phyloP scores from a whole-genome alignment of 2,329 filamentous ascomycete genomes.

The Aspergillus neoniger region DNA sequence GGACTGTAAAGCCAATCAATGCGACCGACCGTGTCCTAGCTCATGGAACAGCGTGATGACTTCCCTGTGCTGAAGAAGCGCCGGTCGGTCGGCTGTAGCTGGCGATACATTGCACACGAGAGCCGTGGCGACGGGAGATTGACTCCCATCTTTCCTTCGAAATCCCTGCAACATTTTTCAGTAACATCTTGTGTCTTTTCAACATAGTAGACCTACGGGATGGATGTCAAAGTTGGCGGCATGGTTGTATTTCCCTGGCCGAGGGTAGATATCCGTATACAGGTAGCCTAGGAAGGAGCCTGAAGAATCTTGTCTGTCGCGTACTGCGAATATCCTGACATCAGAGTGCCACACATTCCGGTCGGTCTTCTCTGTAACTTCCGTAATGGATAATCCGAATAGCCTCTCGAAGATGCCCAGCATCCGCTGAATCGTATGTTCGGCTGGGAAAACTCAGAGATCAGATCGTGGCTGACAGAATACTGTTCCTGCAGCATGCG shows the following conservation, averaged over 20 bases:
- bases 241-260: slow-evolving; percentile 6
- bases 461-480: neutral
- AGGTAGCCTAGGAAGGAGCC: neutral
- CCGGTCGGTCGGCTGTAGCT: neutral
- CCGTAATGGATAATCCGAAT: neutral
- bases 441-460: slow-evolving; percentile 2
- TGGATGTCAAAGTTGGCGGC: slow-evolving; percentile 6
- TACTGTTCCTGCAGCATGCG: slow-evolving; percentile 2
- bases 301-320: neutral
- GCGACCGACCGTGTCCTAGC: neutral
- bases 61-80: slow-evolving; percentile 1
- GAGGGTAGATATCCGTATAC: slow-evolving; percentile 2
- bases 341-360: neutral
- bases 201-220: neutral
- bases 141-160: neutral
- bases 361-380: neutral
- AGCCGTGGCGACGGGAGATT: neutral
- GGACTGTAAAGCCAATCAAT: no score
- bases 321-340: neutral
- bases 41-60: slow-evolving; percentile 5
- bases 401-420: neutral
- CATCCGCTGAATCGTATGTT: neutral
- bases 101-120: slow-evolving; percentile 7
- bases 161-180: neutral
- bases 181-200: neutral